A percentile compares a stretch with the other conserved stretches of the same genome.
These are phyloP conservation scores for Endoconidiophora laricicola DNA, from an alignment of 2,329 filamentous ascomycete genomes.

Conservation along the genomic window DNA sequence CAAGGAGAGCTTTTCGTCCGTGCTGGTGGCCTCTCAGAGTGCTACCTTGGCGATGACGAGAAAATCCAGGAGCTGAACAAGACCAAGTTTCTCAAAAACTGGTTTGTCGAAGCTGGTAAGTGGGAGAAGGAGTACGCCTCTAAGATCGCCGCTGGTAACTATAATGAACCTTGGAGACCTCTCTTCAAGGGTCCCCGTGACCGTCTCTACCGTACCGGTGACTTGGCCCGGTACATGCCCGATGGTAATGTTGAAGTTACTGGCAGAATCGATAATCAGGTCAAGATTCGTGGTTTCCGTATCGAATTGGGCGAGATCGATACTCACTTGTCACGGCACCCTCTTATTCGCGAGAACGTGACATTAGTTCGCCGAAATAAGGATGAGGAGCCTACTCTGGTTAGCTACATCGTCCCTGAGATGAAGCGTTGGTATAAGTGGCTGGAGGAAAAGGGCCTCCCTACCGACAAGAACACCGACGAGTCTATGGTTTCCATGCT, in stretches of 20 bases:
- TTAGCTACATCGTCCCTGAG: slow-evolving; percentile 83
- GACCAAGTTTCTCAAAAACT: slow-evolving; percentile 68
- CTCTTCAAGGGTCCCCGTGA: slow-evolving; percentile 72
- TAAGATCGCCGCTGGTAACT: slow-evolving; percentile 8
- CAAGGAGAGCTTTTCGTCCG: slow-evolving; percentile 72
- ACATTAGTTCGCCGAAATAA: slow-evolving; percentile 73
- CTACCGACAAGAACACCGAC: slow-evolving; percentile 9
- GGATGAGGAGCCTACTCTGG: slow-evolving; percentile 69
- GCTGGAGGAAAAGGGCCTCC: slow-evolving; percentile 25
- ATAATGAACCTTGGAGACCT: slow-evolving; percentile 53
- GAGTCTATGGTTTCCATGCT: slow-evolving; percentile 18
- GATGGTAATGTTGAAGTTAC: slow-evolving; percentile 61
- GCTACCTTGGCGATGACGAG: slow-evolving; percentile 45
- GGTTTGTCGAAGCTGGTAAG: slow-evolving; percentile 64
- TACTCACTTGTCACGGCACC: slow-evolving; percentile 57
- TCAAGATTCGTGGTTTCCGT: slow-evolving; percentile 91
- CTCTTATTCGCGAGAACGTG: slow-evolving; percentile 65
- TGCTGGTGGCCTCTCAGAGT: slow-evolving; percentile 69
- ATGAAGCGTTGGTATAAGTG: slow-evolving; percentile 55
- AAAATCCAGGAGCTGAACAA: slow-evolving; percentile 44
- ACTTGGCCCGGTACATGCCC: slow-evolving; percentile 59
- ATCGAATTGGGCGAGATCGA: slow-evolving; percentile 94
- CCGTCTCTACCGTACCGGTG: slow-evolving; percentile 72
- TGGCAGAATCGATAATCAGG: slow-evolving; percentile 71
- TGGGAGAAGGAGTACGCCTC: slow-evolving; percentile 27